Base-by-base conservation (phyloP, 129 eudicot species). In the Helichrysum umbraculigerum region DNA sequence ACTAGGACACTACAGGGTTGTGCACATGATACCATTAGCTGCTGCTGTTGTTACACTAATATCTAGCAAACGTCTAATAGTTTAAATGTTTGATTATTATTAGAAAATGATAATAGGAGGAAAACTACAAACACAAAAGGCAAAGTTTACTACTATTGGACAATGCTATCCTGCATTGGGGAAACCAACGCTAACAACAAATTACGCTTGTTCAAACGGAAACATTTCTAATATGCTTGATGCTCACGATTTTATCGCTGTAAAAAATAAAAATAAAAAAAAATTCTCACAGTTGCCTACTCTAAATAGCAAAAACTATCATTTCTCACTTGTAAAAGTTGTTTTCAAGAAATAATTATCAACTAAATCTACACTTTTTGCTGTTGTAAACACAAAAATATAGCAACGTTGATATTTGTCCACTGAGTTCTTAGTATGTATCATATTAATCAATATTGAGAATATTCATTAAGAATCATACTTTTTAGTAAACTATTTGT, bases 101-200 rank as follows among this genome's bases (percentile, higher is more conserved):
- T 54, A 44, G 39, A 72, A 56, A 72, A 56, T 19, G 70, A 33
- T 33, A 0, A 32, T 6, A 33, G 25, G 15, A 72, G 50, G 67
- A 72, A 72, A 72, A 32, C 21, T 56, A 72, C 76, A 72, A 52
- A 37, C 54, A 71, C 74, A 47, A 71, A 19, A 54, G 21, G 14
- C 25, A 73, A 73, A 73, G 52, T 20, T 66, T 52, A 33, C 7
- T 15, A 19, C 52, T 64, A 76, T 54, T 76, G 80, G 80, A 76
- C 80, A 76, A 66, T 76, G 80, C 20, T 54, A 34, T 66, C 21
- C 35, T 56, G 54, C 80, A 76, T 76, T 20, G 80, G 80, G 74
- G 66, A 76, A 54, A 51, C 56, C 80, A 76, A 64, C 80, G 6
- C 68, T 60, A 37, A 14, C 56, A 73, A 58, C 68, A 34, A 58